Conservation (phyloP, 2,329 filamentous ascomycete genomes). For the Pseudogymnoascus sp. region DNA sequence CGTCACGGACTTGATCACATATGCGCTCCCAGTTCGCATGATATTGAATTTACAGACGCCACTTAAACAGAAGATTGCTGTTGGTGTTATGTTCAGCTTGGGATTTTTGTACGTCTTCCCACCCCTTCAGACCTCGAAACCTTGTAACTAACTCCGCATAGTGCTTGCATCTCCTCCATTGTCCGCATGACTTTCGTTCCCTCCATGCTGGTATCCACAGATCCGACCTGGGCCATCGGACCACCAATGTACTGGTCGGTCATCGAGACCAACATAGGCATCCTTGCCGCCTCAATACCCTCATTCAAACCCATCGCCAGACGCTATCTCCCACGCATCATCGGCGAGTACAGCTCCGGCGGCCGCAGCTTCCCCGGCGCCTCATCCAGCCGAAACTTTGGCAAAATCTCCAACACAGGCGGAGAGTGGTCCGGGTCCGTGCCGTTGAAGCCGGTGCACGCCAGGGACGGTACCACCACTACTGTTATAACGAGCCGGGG, state of each 20-base stretch:
- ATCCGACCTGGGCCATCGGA: conserved; percentile 30
- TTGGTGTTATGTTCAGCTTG: conserved; percentile 34
- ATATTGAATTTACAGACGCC: conserved; percentile 37
- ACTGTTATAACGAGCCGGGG: conserved; percentile 6
- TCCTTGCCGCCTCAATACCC: conserved; percentile 35
- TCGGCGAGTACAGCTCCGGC: conserved; percentile 16
- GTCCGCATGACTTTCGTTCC: conserved; percentile 39
- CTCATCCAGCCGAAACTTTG: conserved; percentile 6
- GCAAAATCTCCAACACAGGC: neutral
- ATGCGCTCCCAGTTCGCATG: conserved; percentile 36
- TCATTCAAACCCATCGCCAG: conserved; percentile 33
- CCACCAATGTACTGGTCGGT: conserved; percentile 38
- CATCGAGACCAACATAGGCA: conserved; percentile 35
- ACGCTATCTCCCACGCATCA: conserved; percentile 33
- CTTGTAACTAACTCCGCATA: conserved; percentile 15
- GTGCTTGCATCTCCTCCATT: conserved; percentile 38
- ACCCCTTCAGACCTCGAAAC: neutral
- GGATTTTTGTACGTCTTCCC: conserved; percentile 9
- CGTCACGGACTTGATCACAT: conserved; percentile 37
- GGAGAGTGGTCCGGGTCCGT: neutral
- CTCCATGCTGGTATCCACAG: conserved; percentile 31
- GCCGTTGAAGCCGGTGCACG: neutral
- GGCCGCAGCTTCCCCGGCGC: neutral
- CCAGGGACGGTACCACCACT: conserved; percentile 3
- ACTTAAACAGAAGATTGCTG: conserved; percentile 35